phyloP scores from a whole-genome alignment of 805 yeast species.

The Candida peoriensis region DNA sequence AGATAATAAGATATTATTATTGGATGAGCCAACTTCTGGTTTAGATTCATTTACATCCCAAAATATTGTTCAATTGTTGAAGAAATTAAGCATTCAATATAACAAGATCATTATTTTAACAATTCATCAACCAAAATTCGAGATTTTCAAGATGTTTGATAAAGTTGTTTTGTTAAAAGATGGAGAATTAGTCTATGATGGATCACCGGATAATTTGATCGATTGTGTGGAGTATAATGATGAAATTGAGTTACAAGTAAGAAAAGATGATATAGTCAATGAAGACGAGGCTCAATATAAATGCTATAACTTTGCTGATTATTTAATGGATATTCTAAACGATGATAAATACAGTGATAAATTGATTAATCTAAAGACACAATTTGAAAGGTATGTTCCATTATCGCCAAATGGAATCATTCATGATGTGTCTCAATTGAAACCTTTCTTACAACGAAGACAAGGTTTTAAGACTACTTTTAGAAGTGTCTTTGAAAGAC shows the following conservation, averaged over 20 bases:
- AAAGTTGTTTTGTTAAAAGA: constrained; percentile 54
- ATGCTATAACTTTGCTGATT: constrained; percentile 78
- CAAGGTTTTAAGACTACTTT: constrained; percentile 24
- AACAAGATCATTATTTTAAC: constrained; percentile 70
- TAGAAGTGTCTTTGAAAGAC: constrained; percentile 29
- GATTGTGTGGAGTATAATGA: constrained; percentile 34
- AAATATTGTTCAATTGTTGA: constrained; percentile 57
- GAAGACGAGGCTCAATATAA: constrained; percentile 41
- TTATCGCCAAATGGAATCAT: too few species aligned
- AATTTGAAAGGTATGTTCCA: neutral
- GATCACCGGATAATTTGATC: constrained; percentile 41
- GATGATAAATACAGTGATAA: constrained; percentile 39
- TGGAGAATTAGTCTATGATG: constrained; percentile 50
- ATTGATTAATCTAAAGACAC: constrained; percentile 1
- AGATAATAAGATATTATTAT: constrained; percentile 56
- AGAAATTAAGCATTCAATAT: constrained; percentile 44
- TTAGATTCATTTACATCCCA: constrained; percentile 76
- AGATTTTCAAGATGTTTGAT: constrained; percentile 60
- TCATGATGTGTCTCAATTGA: constrained; percentile 1
- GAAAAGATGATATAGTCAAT: neutral
- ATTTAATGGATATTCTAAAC: constrained; percentile 63
- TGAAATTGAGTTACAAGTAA: constrained; percentile 28
- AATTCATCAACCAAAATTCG: constrained; percentile 80
- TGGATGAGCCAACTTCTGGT: constrained; percentile 91
- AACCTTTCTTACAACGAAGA: constrained; percentile 7